phyloP scores from a whole-genome alignment of 371 early-diverging fungal genomes.

The Mucor irregularis region DNA sequence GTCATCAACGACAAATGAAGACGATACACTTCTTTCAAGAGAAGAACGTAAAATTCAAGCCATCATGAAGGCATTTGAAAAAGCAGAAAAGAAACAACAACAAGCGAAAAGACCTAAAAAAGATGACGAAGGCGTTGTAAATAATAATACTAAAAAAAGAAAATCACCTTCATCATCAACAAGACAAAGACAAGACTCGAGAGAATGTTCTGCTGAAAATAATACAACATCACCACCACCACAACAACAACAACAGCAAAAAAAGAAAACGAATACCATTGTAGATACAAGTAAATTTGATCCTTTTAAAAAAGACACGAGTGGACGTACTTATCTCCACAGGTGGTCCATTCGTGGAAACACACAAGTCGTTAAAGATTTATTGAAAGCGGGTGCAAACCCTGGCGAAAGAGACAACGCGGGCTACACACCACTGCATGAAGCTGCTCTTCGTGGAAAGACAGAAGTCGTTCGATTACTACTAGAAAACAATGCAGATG shows the following conservation, averaged over 20 bases:
- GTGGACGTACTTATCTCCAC: slow-evolving; percentile 60
- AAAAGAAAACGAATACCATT: slow-evolving; percentile 2
- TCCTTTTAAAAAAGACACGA: slow-evolving; percentile 51
- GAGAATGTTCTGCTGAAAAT: slow-evolving; percentile 41
- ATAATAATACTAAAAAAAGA: slow-evolving; percentile 10
- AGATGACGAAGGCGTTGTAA: slow-evolving; percentile 1
- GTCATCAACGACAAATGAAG: slow-evolving; percentile 7
- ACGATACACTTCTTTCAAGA: slow-evolving; percentile 4
- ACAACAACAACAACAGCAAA: slow-evolving; percentile 5
- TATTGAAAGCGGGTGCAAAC: slow-evolving; percentile 75
- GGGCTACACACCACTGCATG: slow-evolving; percentile 78
- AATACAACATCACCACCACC: slow-evolving; percentile 1
- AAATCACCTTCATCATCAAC: slow-evolving; percentile 7
- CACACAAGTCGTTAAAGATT: slow-evolving; percentile 47
- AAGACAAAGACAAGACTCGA: slow-evolving; percentile 23
- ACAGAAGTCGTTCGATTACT: slow-evolving; percentile 60
- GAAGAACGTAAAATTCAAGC: slow-evolving; percentile 32
- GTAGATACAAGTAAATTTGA: slow-evolving; percentile 32
- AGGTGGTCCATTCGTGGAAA: slow-evolving; percentile 60
- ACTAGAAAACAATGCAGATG: slow-evolving; percentile 73
- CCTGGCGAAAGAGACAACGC: slow-evolving; percentile 72
- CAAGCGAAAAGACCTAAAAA: slow-evolving; percentile 8
- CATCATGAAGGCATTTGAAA: slow-evolving; percentile 34
- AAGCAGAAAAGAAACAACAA: slow-evolving; percentile 24
- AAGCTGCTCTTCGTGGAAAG: slow-evolving; percentile 74